Conservation (phyloP, 495 filamentous ascomycete species). For the Penicillium riverlandense region DNA sequence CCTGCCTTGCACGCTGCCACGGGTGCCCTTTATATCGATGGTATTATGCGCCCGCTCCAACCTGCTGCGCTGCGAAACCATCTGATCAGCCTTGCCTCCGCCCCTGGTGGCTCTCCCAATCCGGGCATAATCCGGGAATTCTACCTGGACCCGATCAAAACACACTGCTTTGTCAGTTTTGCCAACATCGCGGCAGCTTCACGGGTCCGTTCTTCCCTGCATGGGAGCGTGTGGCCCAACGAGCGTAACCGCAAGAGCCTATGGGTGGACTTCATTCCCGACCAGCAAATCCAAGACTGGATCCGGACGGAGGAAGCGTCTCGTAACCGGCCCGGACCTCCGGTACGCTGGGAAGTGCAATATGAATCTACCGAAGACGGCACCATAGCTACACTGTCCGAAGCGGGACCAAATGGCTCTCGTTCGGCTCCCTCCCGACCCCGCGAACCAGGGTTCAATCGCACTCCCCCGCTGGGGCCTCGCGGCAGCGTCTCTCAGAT, state of each 20-base stretch:
- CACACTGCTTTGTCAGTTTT: conserved; percentile 79
- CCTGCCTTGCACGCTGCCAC: conserved; percentile 81
- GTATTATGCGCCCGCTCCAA: conserved; percentile 84
- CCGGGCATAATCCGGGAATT: conserved; percentile 55
- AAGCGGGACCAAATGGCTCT: conserved; percentile 25
- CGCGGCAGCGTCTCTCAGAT: conserved; percentile 19
- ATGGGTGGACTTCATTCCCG: conserved; percentile 86
- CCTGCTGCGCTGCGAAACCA: conserved; percentile 55
- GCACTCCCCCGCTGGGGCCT: conserved; percentile 28
- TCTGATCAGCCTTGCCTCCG: conserved; percentile 57
- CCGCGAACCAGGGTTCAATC: conserved; percentile 22
- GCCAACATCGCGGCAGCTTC: conserved; percentile 60
- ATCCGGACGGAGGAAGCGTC: conserved; percentile 58
- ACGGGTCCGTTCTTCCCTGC: conserved; percentile 69
- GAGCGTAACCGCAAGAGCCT: conserved; percentile 78
- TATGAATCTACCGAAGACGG: conserved; percentile 55
- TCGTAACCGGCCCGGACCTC: conserved; percentile 36
- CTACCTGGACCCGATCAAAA: conserved; percentile 77
- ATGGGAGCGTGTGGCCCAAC: conserved; percentile 75
- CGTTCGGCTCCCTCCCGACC: conserved; percentile 15
- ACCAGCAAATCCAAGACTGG: conserved; percentile 67
- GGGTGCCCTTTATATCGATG: conserved; percentile 78
- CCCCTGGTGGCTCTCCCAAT: conserved; percentile 42
- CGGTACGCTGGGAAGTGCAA: conserved; percentile 62
- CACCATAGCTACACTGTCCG: conserved; percentile 48